Conservation (phyloP, 805 yeast genomes). For the Spathaspora hagerdaliae region DNA sequence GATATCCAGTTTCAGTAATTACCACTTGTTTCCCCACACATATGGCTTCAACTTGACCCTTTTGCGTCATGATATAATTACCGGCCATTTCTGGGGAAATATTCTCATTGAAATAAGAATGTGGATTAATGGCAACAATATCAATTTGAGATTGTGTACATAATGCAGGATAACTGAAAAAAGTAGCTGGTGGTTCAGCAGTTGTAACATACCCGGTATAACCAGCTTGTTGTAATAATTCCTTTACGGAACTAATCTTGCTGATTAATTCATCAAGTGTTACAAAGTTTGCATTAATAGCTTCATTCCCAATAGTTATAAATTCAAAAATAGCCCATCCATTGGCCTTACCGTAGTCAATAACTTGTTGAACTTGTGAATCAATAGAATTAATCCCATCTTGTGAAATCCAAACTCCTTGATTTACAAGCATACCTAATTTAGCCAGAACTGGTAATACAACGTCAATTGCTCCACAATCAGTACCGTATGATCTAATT, state of each 20-base stretch:
- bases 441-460: slow-evolving; percentile 56
- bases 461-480: slow-evolving; percentile 66
- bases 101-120: slow-evolving; percentile 72
- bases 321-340: slow-evolving; percentile 73
- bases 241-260: slow-evolving; percentile 64
- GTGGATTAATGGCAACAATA: slow-evolving; percentile 81
- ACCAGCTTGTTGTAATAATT: slow-evolving; percentile 60
- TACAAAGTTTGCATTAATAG: slow-evolving; percentile 59
- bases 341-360: slow-evolving; percentile 43
- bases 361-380: slow-evolving; percentile 48
- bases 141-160: slow-evolving; percentile 72
- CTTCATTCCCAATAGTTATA: slow-evolving; percentile 88
- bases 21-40: slow-evolving; percentile 56
- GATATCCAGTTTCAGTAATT: slow-evolving; percentile 89
- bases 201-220: slow-evolving; percentile 75
- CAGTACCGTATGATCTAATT: slow-evolving; percentile 82
- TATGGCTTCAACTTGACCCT: slow-evolving; percentile 44
- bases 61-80: slow-evolving; percentile 61
- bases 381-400: slow-evolving; percentile 72
- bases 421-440: slow-evolving; percentile 71
- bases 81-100: slow-evolving; percentile 70
- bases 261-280: slow-evolving; percentile 57
- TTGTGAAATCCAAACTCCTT: slow-evolving; percentile 77
- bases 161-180: slow-evolving; percentile 56
- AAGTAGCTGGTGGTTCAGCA: slow-evolving; percentile 85